Base-by-base conservation (phyloP, 2,329 filamentous ascomycete species). In the Fusarium euwallaceae region DNA sequence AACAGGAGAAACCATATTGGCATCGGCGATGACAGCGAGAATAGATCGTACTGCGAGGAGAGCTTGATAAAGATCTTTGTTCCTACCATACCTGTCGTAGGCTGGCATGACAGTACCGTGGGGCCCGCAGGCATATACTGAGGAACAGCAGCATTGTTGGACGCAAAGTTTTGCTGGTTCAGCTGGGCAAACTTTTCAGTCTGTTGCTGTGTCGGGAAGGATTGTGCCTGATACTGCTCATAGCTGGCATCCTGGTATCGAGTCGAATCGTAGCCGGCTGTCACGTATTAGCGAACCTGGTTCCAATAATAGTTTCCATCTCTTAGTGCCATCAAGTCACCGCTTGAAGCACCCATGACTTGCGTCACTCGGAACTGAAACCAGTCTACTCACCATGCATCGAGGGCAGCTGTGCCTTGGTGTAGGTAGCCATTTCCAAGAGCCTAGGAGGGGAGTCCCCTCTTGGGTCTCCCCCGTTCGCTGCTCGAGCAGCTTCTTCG, bases 341-440 rank as follows among this genome's bases (percentile, higher is more conserved):
- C 29, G 27, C 36, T 32, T 22, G 7, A n/a, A 39, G 20, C 22
- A 27, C 8, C n/a, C 36, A 60, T 55, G 81, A 77, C 82, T 80
- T 80, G 22, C 53, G 11, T 9, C 29, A 43, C 39, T 29, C 7
- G 67, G 24, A 32, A 24, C 48, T 24, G 14, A 17, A 16, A 17
- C 11, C 22, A 16, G 11, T 61, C 24, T 34, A 92, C 94, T 86
- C 87, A 97, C 95, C 93, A 85, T 96, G 93, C 86, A 95, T 90
- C 83, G 92, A 93, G 83, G 92, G 88, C 84, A 92, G 88, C 83
- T 93, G 91, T 69, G 91, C 85, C 85, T 97, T 97, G 88, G 95
- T 95, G 85, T 92, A 92, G 83, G 84, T 78, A 56, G 83, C 83
- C 84, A 85, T 85, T 17, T 83, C 79, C 29, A 82, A 78, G 58